phyloP scores from a whole-genome alignment of 176 grass and related monocot genomes.

The Triticum aestivum region IWGSC_CS_RefSeq_v2.1 NC_057794.1:60259141-60259640 shows the following conservation, averaged over 20 bases:
- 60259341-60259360: background rate
- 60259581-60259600: background rate
- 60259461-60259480: background rate
- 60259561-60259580: background rate
- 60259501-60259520: background rate
- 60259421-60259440: slow-evolving; percentile 11
- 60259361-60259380: background rate
- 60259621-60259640: background rate
- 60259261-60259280: slow-evolving; percentile 32
- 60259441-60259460: background rate
- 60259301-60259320: background rate
- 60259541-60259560: background rate
- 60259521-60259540: slow-evolving; percentile 8
- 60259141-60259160: slow-evolving; percentile 16
- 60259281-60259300: slow-evolving; percentile 1
- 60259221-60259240: slow-evolving; percentile 39
- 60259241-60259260: slow-evolving; percentile 34
- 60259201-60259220: slow-evolving; percentile 52
- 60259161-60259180: slow-evolving; percentile 35
- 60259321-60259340: background rate
- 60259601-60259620: background rate
- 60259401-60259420: background rate
- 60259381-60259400: background rate
- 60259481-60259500: background rate
- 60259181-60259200: slow-evolving; percentile 45